Evolutionary conservation across 768 basidiomycete species (phyloP), one percentile per base, ranked within the genome.

Genomic region (Hericium rajendrae): DNA sequence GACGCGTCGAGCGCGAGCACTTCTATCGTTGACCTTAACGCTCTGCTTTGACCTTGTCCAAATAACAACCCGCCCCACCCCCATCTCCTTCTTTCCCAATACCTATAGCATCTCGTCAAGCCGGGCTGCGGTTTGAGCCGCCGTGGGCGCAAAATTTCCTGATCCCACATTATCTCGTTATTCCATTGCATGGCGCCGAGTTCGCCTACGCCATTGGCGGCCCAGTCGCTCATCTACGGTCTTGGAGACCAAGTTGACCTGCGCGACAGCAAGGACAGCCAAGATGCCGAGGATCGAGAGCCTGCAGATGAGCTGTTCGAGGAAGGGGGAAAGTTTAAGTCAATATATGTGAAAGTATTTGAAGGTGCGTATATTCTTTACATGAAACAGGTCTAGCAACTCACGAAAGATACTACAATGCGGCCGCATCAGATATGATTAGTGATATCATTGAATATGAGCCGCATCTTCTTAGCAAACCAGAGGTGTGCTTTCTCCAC

Each of bases 361-460:
- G 68, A 77, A 56, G 74, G 76, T 76, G 39, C 53, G 62, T 58
- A 13, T 12, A 32, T 22, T 4, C 20, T 4, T 50, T 13, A 48
- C 38, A 48, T 15, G 20, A 12, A 48, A 22, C 48, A 9, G 41
- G 3, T 43, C 39, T 26, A 50, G 22, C 37, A 48, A 38, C 16
- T 32, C 4, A 24, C 41, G 50, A 57, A 48, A 54, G 43, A 12
- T 26, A 22, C 10, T 10, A 40, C 16, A 6, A 5, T 15, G 5
- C 13, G 28, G 11, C 1, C 26, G 22, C 38, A 20, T 13, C 38
- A 85, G 85, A 83, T 13, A 84, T 85, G 77, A 65, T 86, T 38
- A 59, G 66, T 20, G 78, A 78, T 0, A 78, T 85, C 1, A 58
- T 86, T 15, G 66, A 64, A 22, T 66, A 73, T 15, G 85, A 86